A percentile compares a stretch with the other conserved stretches of the same genome.
phyloP scores from a whole-genome alignment of 352 stramenopile genomes.

The Phytopythium aichiense region DNA sequence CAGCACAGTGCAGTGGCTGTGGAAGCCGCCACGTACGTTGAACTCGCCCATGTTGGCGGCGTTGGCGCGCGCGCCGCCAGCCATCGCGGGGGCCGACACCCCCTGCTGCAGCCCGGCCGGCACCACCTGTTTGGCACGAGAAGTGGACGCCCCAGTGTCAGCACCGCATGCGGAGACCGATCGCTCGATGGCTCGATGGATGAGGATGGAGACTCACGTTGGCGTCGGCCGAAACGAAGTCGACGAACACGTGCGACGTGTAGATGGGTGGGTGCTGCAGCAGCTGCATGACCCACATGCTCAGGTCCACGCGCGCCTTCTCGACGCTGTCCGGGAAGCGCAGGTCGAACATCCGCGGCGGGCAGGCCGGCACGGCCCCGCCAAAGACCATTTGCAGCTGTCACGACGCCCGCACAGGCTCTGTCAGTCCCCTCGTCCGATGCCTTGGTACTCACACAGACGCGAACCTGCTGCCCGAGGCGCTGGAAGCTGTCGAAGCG shows the following conservation, averaged over 20 bases:
- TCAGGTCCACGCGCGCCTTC: slow-evolving; percentile 66
- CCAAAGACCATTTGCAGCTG: slow-evolving; percentile 69
- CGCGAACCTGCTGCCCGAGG: slow-evolving; percentile 45
- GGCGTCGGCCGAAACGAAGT: slow-evolving; percentile 77
- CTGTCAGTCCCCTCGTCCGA: background rate
- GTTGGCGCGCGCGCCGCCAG: slow-evolving; percentile 1
- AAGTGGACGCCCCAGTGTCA: background rate
- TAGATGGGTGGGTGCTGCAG: slow-evolving; percentile 75
- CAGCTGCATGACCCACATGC: slow-evolving; percentile 80
- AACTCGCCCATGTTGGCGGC: slow-evolving; percentile 74
- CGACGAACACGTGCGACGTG: slow-evolving; percentile 78
- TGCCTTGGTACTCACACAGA: too few relatives aligned
- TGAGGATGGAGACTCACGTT: slow-evolving; percentile 34
- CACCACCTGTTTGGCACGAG: slow-evolving; percentile 19
- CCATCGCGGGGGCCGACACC: slow-evolving; percentile 10
- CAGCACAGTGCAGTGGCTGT: background rate
- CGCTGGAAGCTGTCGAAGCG: slow-evolving; percentile 74
- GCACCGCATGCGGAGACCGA: background rate
- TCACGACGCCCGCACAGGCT: background rate
- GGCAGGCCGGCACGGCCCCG: slow-evolving; percentile 53
- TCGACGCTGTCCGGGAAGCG: slow-evolving; percentile 66
- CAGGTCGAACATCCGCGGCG: slow-evolving; percentile 48
- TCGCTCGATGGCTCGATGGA: background rate
- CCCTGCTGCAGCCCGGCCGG: slow-evolving; percentile 47
- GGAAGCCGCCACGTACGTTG: slow-evolving; percentile 32